Evolutionary conservation across 1,139 yeast genomes (phyloP), one percentile per base, ranked within the genome.

Genomic region (Geotrichum armillariae): DNA sequence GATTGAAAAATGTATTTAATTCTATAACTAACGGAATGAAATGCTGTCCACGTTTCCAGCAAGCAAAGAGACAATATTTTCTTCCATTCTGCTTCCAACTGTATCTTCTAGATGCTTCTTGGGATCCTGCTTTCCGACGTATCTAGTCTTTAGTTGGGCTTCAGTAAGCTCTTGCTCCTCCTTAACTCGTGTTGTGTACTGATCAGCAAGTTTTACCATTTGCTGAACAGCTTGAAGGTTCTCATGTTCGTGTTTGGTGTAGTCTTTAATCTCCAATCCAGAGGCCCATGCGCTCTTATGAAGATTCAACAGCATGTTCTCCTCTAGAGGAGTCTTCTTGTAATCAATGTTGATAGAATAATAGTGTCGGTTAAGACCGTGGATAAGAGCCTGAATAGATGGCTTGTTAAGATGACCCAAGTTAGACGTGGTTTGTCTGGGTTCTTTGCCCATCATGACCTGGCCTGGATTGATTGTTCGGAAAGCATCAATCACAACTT

Each of bases 61-160:
- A 64, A 91, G 76, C 60, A 93, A 79, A 36, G 95, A 82, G 12
- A 89, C 89, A 49, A 93, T 83, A 66, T 93, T 94, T 49, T 89
- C 95, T 68, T 93, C 99, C 62, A 94, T 80, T 51, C 90, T 76
- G 57, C 76, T 74, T 58, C 88, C 95, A 12, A 96, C 95, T 1
- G 95, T 86, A 58, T 89, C 97, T 45, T 86, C 80, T 64, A 94
- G 76, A 73, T 94, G 99, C 73, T 93, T 93, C 80, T 94, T 94
- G 45, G 99, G 99, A 69, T 94, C 99, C 70, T 93, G 97, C 67
- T 90, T 91, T 60, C 99, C 99, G 29, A 94, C 98, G 64, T 91
- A 94, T 66, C 99, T 82, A 8, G 97, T 93, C 69, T 89, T 89
- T 62, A 91, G 79, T 67, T 88, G 95, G 38, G 89, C 97, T 62